A percentile compares a stretch with the other conserved stretches of the same genome.
Conservation (phyloP, 768 basidiomycete genomes). For the Mycena leptocephala region DNA sequence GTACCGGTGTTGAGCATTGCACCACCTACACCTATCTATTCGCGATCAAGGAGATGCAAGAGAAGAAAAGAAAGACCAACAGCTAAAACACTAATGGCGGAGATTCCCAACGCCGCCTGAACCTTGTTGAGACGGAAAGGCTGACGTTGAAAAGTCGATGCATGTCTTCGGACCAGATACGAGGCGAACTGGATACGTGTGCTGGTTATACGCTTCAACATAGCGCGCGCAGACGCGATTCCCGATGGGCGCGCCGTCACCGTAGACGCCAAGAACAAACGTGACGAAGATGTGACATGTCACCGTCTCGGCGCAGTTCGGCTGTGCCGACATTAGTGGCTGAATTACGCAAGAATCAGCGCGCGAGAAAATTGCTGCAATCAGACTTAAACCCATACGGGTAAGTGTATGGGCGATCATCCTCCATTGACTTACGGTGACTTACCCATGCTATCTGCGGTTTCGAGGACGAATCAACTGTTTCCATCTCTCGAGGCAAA, state of each 20-base stretch:
- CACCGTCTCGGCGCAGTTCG: too few species aligned
- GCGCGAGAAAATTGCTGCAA: neutral
- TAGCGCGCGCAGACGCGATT: neutral
- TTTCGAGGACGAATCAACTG: too few species aligned
- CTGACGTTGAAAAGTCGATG: conserved; percentile 34
- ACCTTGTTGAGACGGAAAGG: conserved; percentile 61
- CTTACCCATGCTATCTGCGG: too few species aligned
- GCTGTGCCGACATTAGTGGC: too few species aligned
- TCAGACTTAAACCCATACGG: neutral
- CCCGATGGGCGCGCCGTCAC: too few species aligned
- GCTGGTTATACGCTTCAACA: neutral
- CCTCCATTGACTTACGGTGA: too few species aligned
- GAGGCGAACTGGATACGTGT: neutral
- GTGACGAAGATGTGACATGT: neutral
- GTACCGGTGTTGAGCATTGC: conserved; percentile 13
- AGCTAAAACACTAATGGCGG: conserved; percentile 61
- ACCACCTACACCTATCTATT: conserved; percentile 4
- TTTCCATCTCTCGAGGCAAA: too few species aligned
- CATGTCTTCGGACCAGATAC: conserved; percentile 7
- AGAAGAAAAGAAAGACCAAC: conserved; percentile 51
- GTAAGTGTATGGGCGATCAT: neutral
- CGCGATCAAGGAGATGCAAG: neutral
- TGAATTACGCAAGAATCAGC: neutral
- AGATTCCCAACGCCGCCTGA: conserved; percentile 65
- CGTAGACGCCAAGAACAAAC: too few species aligned